phyloP scores from a whole-genome alignment of 371 early-diverging fungal species.

The Smittium culicis region DNA sequence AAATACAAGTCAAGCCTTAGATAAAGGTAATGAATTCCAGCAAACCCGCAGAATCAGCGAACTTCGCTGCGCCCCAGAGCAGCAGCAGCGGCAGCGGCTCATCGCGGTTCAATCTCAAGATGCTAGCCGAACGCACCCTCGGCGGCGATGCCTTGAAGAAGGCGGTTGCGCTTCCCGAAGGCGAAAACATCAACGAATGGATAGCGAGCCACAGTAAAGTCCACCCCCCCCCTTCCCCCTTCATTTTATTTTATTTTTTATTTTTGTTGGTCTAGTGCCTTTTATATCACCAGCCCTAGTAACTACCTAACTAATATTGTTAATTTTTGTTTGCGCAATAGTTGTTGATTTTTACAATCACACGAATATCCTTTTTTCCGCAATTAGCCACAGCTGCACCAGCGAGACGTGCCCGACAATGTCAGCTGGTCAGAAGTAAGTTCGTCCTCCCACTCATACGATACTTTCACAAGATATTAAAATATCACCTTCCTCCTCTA shows the following conservation, averaged over 20 bases:
- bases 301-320: not conserved
- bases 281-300: too few species aligned
- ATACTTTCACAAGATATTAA: too few species aligned
- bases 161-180: conserved; percentile 64
- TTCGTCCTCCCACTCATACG: too few species aligned
- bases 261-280: conserved; percentile 19
- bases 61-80: too few species aligned
- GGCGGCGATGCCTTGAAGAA: conserved; percentile 54
- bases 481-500: too few species aligned
- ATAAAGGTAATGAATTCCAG: too few species aligned
- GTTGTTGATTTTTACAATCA: conserved; percentile 85
- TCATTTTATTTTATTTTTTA: not conserved
- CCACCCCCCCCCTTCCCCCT: not conserved
- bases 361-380: conserved; percentile 74
- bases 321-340: not conserved
- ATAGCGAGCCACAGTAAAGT: conserved; percentile 54
- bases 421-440: conserved; percentile 58
- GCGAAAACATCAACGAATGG: conserved; percentile 78
- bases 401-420: conserved; percentile 65
- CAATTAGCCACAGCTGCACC: conserved; percentile 67
- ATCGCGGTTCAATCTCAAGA: conserved; percentile 30
- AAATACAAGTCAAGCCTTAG: too few species aligned
- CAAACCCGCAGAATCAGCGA: too few species aligned
- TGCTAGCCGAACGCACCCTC: conserved; percentile 45
- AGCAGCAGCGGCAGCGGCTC: too few species aligned